Percentiles rank a stretch among this genome's conserved stretches.
Evolutionary conservation across 768 basidiomycete species (phyloP).

Genomic region (Trametes elegans): DNA sequence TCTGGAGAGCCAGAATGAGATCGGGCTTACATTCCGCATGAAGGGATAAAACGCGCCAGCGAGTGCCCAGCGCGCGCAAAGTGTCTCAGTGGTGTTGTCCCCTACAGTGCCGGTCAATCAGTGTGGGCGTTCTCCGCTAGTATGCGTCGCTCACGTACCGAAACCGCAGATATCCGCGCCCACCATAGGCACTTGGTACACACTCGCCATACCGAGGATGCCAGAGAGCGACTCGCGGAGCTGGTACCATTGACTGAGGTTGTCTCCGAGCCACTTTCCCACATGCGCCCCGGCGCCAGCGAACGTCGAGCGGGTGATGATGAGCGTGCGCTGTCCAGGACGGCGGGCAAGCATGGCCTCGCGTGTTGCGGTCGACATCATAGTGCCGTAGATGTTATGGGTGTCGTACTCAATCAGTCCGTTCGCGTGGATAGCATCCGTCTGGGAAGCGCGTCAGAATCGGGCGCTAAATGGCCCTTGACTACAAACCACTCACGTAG

Average conservation of each 20-base stretch:
- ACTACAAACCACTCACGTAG: conserved; percentile 37
- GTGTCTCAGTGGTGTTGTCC: conserved; percentile 60
- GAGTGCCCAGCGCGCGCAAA: conserved; percentile 77
- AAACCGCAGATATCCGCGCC: conserved; percentile 75
- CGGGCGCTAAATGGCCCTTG: neutral
- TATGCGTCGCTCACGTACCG: conserved; percentile 34
- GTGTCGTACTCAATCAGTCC: conserved; percentile 59
- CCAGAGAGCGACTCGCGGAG: conserved; percentile 61
- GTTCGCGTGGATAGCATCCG: conserved; percentile 49
- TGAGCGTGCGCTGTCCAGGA: conserved; percentile 56
- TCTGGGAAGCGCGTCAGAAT: conserved; percentile 14
- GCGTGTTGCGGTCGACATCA: conserved; percentile 66
- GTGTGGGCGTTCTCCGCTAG: neutral
- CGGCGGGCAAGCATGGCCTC: conserved; percentile 61
- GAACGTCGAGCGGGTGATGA: conserved; percentile 75
- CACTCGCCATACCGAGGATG: conserved; percentile 60
- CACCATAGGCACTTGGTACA: conserved; percentile 74
- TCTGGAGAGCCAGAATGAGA: neutral
- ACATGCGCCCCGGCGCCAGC: conserved; percentile 64
- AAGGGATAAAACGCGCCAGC: conserved; percentile 78
- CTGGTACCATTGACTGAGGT: conserved; percentile 55
- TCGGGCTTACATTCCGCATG: conserved; percentile 62
- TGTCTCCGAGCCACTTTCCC: conserved; percentile 78
- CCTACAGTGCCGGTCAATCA: conserved; percentile 29
- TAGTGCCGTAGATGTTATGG: conserved; percentile 68